These are phyloP conservation scores for Fomitiporia mediterranea DNA, from an alignment of 1,284 basidiomycete genomes.

Conservation along the genomic window DNA sequence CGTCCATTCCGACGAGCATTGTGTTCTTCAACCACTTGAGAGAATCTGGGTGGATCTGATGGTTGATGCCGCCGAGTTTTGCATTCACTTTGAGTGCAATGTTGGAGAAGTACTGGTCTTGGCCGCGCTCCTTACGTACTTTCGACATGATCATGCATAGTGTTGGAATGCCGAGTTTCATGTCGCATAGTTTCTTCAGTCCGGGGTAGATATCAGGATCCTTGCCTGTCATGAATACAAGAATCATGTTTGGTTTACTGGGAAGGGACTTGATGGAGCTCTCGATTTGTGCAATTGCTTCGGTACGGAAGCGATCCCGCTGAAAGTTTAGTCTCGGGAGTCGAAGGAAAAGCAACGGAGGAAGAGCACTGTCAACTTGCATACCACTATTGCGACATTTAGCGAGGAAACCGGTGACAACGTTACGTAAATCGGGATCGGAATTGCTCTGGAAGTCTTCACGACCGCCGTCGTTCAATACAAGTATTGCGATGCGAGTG, in stretches of 20 bases:
- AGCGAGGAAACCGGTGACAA: conserved; percentile 11
- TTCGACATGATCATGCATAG: conserved; percentile 19
- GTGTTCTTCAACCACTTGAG: conserved; percentile 67
- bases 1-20: conserved; percentile 79
- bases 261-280: conserved; percentile 8
- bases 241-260: neutral
- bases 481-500: conserved; percentile 4
- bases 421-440: conserved; percentile 43
- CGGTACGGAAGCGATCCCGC: conserved; percentile 4
- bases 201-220: conserved; percentile 22
- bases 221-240: conserved; percentile 15
- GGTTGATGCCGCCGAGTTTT: conserved; percentile 76
- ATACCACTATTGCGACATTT: conserved; percentile 14
- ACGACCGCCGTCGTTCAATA: conserved; percentile 7
- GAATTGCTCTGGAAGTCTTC: conserved; percentile 32
- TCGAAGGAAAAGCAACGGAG: conserved; percentile 60
- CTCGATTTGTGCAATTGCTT: conserved; percentile 11
- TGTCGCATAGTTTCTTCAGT: conserved; percentile 39
- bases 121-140: conserved; percentile 43
- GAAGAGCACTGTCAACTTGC: conserved; percentile 41
- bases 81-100: conserved; percentile 64
- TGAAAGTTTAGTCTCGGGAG: conserved; percentile 39
- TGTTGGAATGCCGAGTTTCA: conserved; percentile 37
- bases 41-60: conserved; percentile 49
- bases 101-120: conserved; percentile 76